These are phyloP conservation scores for Ascocoryne sarcoides DNA, from an alignment of 2,329 filamentous ascomycete species.

Conservation along the genomic window DNA sequence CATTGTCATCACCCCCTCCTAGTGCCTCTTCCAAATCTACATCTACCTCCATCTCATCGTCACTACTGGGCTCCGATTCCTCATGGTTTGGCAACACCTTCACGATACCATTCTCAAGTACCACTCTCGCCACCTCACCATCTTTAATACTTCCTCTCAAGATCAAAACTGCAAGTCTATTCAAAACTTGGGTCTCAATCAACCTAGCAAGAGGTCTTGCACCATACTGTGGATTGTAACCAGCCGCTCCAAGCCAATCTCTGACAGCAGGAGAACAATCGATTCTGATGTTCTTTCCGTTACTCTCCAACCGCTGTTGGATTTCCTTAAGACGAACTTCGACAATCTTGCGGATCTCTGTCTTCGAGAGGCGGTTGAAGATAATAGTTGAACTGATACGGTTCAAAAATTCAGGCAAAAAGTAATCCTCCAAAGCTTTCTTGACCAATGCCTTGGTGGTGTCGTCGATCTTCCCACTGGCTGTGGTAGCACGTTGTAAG, in stretches of 20 bases:
- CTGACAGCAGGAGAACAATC: slow-evolving; percentile 77
- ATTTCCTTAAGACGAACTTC: slow-evolving; percentile 83
- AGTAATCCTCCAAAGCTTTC: slow-evolving; percentile 85
- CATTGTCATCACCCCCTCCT: slow-evolving; percentile 48
- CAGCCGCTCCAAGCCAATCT: slow-evolving; percentile 83
- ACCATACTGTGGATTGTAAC: slow-evolving; percentile 93
- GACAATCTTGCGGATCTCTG: slow-evolving; percentile 91
- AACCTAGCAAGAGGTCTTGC: slow-evolving; percentile 79
- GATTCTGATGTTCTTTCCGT: slow-evolving; percentile 79
- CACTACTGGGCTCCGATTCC: slow-evolving; percentile 60
- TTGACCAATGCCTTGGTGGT: slow-evolving; percentile 85
- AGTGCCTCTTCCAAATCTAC: slow-evolving; percentile 51
- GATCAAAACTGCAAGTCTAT: slow-evolving; percentile 84
- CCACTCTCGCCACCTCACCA: slow-evolving; percentile 73
- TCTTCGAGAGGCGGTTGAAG: slow-evolving; percentile 89
- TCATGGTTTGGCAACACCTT: slow-evolving; percentile 78
- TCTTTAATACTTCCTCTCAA: slow-evolving; percentile 77
- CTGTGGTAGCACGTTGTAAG: slow-evolving; percentile 67
- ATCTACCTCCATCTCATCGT: slow-evolving; percentile 56
- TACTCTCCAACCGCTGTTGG: slow-evolving; percentile 79
- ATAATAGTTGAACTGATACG: slow-evolving; percentile 94
- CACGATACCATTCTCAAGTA: slow-evolving; percentile 71
- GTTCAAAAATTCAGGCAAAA: slow-evolving; percentile 97
- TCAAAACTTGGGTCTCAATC: slow-evolving; percentile 96
- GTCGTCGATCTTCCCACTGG: slow-evolving; percentile 77